Evolutionary conservation across 495 filamentous ascomycete species (phyloP).

Genomic region (Articulospora tetracladia): DNA sequence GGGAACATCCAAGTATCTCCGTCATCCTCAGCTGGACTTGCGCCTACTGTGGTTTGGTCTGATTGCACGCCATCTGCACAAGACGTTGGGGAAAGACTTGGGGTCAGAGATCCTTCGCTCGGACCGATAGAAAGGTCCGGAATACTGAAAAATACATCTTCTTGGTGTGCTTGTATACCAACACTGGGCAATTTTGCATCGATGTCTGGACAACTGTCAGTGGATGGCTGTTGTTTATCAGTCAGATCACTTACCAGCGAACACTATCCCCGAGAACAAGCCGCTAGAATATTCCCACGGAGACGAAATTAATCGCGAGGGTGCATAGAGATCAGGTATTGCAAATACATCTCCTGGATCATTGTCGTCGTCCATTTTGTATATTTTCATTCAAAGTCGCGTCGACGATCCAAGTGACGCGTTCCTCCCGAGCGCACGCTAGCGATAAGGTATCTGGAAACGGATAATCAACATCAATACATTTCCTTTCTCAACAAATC

Average conservation of each 20-base stretch:
- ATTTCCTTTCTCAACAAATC: not conserved
- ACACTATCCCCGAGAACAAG: slow-evolving; percentile 20
- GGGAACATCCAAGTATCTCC: slow-evolving; percentile 55
- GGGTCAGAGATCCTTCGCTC: slow-evolving; percentile 7
- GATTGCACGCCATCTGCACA: not conserved
- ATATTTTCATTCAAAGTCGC: slow-evolving; percentile 17
- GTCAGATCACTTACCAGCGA: slow-evolving; percentile 18
- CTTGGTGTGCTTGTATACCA: slow-evolving; percentile 1
- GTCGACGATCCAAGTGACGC: slow-evolving; percentile 11
- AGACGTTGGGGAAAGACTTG: slow-evolving; percentile 3
- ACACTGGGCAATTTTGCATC: slow-evolving; percentile 15
- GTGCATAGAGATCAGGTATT: slow-evolving; percentile 62
- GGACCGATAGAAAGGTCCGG: slow-evolving; percentile 22
- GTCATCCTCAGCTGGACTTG: slow-evolving; percentile 3
- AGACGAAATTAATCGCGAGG: slow-evolving; percentile 7
- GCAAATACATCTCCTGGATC: slow-evolving; percentile 61
- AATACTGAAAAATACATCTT: slow-evolving; percentile 23
- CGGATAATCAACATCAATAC: not conserved
- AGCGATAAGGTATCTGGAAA: not conserved
- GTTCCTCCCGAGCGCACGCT: not conserved
- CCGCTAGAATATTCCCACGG: slow-evolving; percentile 15
- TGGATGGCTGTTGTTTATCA: not conserved
- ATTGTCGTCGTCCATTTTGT: slow-evolving; percentile 40
- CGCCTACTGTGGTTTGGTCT: not conserved
- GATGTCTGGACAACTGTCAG: slow-evolving; percentile 16